A percentile compares a stretch with the other conserved stretches of the same genome.
These are phyloP conservation scores for Irpex rosettiformis DNA, from an alignment of 1,284 basidiomycete species.

Conservation along the genomic window DNA sequence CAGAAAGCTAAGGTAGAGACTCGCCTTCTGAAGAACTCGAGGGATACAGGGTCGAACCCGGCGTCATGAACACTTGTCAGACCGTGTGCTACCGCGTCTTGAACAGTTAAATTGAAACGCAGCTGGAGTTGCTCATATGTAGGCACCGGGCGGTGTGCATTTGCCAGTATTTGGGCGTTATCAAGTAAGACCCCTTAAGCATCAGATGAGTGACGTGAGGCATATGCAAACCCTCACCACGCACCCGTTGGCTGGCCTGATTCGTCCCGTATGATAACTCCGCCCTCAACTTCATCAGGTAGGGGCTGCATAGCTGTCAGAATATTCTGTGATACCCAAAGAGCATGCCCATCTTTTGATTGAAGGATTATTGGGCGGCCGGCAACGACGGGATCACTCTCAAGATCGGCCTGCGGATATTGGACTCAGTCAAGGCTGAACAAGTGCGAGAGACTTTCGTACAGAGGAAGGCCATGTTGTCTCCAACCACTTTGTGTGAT, in stretches of 20 bases:
- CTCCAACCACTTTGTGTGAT: conserved; percentile 77
- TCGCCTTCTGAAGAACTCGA: conserved; percentile 73
- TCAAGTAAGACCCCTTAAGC: conserved; percentile 62
- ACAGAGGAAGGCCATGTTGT: conserved; percentile 76
- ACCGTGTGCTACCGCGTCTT: conserved; percentile 67
- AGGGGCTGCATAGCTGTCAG: conserved; percentile 60
- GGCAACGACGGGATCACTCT: conserved; percentile 61
- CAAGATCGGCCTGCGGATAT: conserved; percentile 60
- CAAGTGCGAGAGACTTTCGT: conserved; percentile 8
- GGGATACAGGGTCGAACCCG: conserved; percentile 62
- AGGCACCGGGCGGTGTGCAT: conserved; percentile 48
- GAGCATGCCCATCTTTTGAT: conserved; percentile 86
- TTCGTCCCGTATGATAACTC: conserved; percentile 71
- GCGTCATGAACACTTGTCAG: conserved; percentile 86
- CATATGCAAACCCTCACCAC: conserved; percentile 12
- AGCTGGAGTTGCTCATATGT: conserved; percentile 62
- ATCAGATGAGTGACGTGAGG: conserved; percentile 3
- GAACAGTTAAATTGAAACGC: conserved; percentile 62
- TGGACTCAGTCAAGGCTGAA: background rate
- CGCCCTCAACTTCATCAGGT: conserved; percentile 71
- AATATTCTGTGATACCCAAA: conserved; percentile 76
- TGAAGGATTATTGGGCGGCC: conserved; percentile 73
- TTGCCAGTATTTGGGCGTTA: conserved; percentile 66
- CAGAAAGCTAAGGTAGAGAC: conserved; percentile 10
- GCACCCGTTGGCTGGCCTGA: conserved; percentile 74